Base-by-base conservation (phyloP, 805 yeast genomes). In the Cyberlindnera sargentensis region DNA sequence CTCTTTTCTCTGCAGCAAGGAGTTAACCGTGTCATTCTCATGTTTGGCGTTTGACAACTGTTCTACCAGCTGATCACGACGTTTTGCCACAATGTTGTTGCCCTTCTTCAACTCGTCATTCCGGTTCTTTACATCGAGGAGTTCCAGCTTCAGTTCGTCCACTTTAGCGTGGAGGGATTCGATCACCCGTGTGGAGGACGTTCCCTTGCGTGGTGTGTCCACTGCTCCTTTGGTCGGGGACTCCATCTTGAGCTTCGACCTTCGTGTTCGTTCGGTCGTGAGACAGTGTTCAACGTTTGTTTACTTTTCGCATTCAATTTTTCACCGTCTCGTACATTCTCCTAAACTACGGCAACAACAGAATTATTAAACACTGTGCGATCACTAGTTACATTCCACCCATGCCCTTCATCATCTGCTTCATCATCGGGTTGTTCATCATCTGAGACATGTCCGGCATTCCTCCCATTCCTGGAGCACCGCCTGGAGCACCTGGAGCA, bases 1-100 rank as follows among this genome's bases (percentile, higher is more conserved):
- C 52, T 84, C 88, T 54, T 84, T 84, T 41, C 95, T 67, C 48
- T 74, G 77, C 46, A 86, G 63, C 48, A 84, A 64, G 1, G 88
- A 78, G 53, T 75, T 81, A 36, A 83, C 69, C 67, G 82, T 82
- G 49, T 84, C 89, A 52, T 82, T 82, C 55, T 87, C 91, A 59
- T 84, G 90, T 60, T 82, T 82, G 33, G 84, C 68, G 49, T 80
- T 80, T 29, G 87, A 78, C 47, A 81, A 62, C 60, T 80, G 84
- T 52, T 81, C 87, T 31, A 78, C 71, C 42, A 75, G 65, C 43
- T 72, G 66, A 51, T 75, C 80, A 52, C 80, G 66, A 62, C 76
- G 70, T 55, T 70, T 62, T 49, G 71, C 51, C 42, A 71, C 55
- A 28, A 71, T 63, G 41, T 75, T 70, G 52, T 71, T 66, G 47